Conservation (phyloP, 2,329 filamentous ascomycete species). For the Trichoderma atrobrunneum region DNA sequence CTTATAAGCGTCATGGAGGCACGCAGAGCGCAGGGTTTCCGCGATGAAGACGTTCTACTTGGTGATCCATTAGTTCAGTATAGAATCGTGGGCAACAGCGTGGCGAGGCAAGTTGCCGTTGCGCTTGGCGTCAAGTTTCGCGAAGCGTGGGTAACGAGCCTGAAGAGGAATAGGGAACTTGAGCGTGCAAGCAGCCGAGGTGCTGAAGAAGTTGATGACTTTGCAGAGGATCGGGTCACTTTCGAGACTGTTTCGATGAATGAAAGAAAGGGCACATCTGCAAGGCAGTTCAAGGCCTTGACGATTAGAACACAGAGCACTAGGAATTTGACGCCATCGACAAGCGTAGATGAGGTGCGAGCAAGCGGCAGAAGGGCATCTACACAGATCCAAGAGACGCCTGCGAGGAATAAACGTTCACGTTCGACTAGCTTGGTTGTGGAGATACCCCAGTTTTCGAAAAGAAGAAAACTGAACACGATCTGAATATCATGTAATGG, state of each 20-base stretch:
- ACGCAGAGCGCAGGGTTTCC: conserved; percentile 66
- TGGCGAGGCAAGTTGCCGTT: conserved; percentile 65
- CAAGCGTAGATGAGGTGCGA: not conserved
- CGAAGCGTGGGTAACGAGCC: conserved; percentile 45
- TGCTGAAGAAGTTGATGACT: not conserved
- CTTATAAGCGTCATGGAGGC: conserved; percentile 64
- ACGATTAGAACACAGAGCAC: not conserved
- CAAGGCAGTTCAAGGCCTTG: no score
- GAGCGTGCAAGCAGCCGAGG: not conserved
- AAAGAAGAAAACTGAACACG: not conserved
- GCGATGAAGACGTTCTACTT: conserved; percentile 67
- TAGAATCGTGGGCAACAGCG: conserved; percentile 72
- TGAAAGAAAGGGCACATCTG: not conserved
- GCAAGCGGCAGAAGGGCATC: not conserved
- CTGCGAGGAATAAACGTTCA: not conserved
- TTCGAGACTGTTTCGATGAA: not conserved
- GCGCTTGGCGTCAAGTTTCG: conserved; percentile 63
- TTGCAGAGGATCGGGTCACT: no score
- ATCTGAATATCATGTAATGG: not conserved
- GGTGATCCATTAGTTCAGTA: conserved; percentile 56
- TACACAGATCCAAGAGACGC: not conserved
- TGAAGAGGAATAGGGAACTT: not conserved
- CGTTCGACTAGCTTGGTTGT: not conserved
- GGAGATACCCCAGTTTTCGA: not conserved
- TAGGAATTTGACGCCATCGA: not conserved